Base-by-base conservation (phyloP, 2,329 filamentous ascomycete genomes). In the Stromatinia cepivora region DNA sequence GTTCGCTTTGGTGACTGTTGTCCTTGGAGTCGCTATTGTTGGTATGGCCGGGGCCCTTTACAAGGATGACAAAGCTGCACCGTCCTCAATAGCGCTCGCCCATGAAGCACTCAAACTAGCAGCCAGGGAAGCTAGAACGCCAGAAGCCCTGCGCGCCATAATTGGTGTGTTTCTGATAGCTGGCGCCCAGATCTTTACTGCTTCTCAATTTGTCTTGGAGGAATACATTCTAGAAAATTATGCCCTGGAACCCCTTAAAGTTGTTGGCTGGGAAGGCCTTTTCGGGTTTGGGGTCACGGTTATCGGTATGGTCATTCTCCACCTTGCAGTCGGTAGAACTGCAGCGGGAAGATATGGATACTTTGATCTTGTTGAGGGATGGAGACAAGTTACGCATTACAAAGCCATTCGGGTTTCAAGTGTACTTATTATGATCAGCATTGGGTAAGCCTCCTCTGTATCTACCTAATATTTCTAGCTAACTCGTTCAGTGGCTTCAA, bases 251-350 rank as follows among this genome's bases (percentile, higher is more conserved):
- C 94, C 95, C 1, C 88, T 99, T 72, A 90, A 89, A 76, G 93
- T 97, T 28, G 95, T 99, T 42, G 94, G 94, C 45, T 99, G 94
- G 93, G 95, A 99, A 81, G 95, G 95, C 28, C 75, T 97, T 4
- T 99, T 98, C 78, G 95, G 95, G 0, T 94, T 98, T 77, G 74
- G 83, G 7, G 88, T 94, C 64, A 99, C 95, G 0, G 78, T 93
- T 7, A 72, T 93, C 5, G 89, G 86, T 36, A 97, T 97, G 89
- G 78, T 93, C 5, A 81, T 97, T 52, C 80, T 97, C 77, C 93
- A 99, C 79, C 82, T 92, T 31, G 81, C 86, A 1, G 84, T 97
- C 66, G 95, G 95, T 3, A 84, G 86, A 66, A 95, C 92, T 0
- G 86, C 89, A 4, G 85, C 85, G 9, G 94, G 94, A 5, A 84